Evolutionary conservation across 805 yeast species (phyloP).

Genomic region (Ogataea minuta): DNA sequence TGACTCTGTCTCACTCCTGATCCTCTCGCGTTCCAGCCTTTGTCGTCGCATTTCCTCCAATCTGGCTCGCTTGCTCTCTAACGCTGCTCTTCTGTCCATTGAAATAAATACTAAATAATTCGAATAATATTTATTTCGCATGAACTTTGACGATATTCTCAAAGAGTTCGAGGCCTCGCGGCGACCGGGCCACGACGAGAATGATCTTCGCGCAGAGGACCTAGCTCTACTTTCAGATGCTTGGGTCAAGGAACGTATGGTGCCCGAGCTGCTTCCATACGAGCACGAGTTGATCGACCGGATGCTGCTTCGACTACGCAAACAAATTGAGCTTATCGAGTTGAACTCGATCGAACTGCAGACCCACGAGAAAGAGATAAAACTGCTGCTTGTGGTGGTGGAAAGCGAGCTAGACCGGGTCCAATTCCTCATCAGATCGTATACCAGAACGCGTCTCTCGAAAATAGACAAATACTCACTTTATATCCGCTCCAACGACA

Average conservation of each 20-base stretch:
- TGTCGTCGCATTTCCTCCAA: conserved; percentile 51
- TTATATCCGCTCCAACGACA: conserved; percentile 49
- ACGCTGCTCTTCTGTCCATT: conserved; percentile 29
- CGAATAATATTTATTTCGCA: conserved; percentile 16
- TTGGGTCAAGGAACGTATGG: conserved; percentile 82
- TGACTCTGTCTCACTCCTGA: too few relatives aligned
- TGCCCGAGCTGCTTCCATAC: conserved; percentile 85
- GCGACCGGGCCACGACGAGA: conserved; percentile 27
- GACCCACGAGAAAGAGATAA: conserved; percentile 61
- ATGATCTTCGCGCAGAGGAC: conserved; percentile 35
- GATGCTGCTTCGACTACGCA: conserved; percentile 57
- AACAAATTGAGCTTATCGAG: conserved; percentile 74
- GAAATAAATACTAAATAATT: conserved; percentile 1
- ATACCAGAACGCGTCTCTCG: conserved; percentile 69
- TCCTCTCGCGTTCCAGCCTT: conserved; percentile 35
- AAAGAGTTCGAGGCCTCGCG: conserved; percentile 54
- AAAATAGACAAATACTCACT: conserved; percentile 73
- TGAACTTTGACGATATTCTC: conserved; percentile 70
- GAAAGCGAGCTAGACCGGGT: conserved; percentile 91
- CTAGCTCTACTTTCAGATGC: conserved; percentile 48
- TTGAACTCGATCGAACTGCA: conserved; percentile 75
- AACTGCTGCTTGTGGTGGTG: conserved; percentile 75
- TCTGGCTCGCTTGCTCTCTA: conserved; percentile 52
- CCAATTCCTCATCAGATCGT: conserved; percentile 76
- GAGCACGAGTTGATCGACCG: conserved; percentile 57